phyloP scores from a whole-genome alignment of 2,329 filamentous ascomycete species.

The Penicillium sp. region DNA sequence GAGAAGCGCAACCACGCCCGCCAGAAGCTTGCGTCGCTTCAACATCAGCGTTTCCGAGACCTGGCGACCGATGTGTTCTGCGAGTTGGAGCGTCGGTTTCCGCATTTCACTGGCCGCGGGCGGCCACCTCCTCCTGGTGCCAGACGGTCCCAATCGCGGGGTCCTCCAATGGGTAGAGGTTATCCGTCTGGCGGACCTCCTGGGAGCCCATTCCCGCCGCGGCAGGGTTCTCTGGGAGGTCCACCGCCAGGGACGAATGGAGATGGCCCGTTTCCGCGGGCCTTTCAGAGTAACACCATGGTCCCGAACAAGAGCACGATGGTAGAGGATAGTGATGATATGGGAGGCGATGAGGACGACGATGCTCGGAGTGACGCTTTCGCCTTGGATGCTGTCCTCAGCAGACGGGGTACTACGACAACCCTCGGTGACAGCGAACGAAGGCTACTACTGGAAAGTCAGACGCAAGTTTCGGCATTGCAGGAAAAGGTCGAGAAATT shows the following conservation, averaged over 20 bases:
- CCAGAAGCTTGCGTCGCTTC: constrained; percentile 88
- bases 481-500: constrained; percentile 72
- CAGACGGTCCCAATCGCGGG: constrained; percentile 47
- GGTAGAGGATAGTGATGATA: constrained; percentile 90
- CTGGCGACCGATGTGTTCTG: constrained; percentile 95
- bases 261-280: constrained; percentile 78
- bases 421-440: constrained; percentile 62
- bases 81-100: constrained; percentile 88
- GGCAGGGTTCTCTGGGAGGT: constrained; percentile 44
- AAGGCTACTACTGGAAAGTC: constrained; percentile 76
- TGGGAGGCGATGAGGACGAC: constrained; percentile 58
- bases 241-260: constrained; percentile 56
- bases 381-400: constrained; percentile 57
- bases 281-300: constrained; percentile 93
- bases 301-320: constrained; percentile 97
- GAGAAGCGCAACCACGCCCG: constrained; percentile 97
- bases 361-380: constrained; percentile 66
- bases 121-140: constrained; percentile 62
- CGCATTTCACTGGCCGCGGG: constrained; percentile 71
- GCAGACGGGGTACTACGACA: constrained; percentile 52
- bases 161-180: constrained; percentile 38
- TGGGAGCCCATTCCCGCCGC: constrained; percentile 42
- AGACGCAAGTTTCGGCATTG: constrained; percentile 73
- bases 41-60: constrained; percentile 83
- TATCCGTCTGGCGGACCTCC: constrained; percentile 43